Evolutionary conservation across 305 asterid species (phyloP).

Genomic region (Rubia occidens): DNA sequence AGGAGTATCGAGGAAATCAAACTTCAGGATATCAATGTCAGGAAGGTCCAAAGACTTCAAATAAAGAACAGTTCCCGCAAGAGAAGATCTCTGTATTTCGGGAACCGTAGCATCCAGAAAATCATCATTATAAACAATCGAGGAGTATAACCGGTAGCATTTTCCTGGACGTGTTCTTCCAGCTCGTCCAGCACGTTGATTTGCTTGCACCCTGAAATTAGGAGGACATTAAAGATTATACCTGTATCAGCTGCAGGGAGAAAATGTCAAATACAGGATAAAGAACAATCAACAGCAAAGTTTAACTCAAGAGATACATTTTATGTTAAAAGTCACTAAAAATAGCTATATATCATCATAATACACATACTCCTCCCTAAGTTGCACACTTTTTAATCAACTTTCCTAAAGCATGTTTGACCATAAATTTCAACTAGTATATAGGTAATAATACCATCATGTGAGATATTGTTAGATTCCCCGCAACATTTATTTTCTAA

Average conservation of each 20-base stretch:
- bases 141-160: slow-evolving; percentile 83
- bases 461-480: no score
- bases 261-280: background rate
- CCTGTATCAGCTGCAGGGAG: background rate
- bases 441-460: no score
- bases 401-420: no score
- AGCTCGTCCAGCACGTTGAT: slow-evolving; percentile 97
- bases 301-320: background rate
- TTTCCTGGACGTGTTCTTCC: slow-evolving; percentile 96
- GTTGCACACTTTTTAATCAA: no score
- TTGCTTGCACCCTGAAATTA: slow-evolving; percentile 83
- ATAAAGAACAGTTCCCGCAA: slow-evolving; percentile 88
- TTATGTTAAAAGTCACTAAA: background rate
- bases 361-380: background rate
- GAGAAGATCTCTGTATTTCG: slow-evolving; percentile 95
- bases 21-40: slow-evolving; percentile 82
- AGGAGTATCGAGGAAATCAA: slow-evolving; percentile 92
- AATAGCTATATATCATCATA: background rate
- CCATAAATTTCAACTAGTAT: no score
- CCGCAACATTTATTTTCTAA: no score
- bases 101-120: slow-evolving; percentile 88
- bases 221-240: background rate
- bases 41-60: slow-evolving; percentile 86
- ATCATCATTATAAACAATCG: slow-evolving; percentile 56
- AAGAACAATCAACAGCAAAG: background rate